These are phyloP conservation scores for Cladosporium oxysporum DNA, from an alignment of 2,329 filamentous ascomycete species.

Conservation along the genomic window DNA sequence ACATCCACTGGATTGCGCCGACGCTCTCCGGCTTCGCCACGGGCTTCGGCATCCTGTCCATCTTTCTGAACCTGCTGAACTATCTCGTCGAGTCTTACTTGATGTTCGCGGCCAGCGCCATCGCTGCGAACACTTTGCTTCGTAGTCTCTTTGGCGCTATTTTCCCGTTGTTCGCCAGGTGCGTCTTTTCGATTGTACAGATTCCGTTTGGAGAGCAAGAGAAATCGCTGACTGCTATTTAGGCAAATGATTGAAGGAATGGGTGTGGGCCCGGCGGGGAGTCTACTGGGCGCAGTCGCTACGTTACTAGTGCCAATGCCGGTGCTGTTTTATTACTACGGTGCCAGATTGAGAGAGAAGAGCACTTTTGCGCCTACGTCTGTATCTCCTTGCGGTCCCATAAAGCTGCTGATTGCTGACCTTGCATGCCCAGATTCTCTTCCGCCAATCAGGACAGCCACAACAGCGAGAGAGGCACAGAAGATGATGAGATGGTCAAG, in stretches of 20 bases:
- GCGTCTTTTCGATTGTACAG: neutral
- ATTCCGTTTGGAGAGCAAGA: neutral
- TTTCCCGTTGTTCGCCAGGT: constrained; percentile 54
- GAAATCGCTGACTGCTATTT: neutral
- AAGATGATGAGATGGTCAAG: neutral
- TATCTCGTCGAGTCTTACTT: constrained; percentile 62
- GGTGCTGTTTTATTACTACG: constrained; percentile 46
- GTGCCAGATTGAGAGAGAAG: constrained; percentile 46
- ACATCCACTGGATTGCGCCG: constrained; percentile 42
- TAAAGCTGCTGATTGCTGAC: neutral
- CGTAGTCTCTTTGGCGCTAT: constrained; percentile 52
- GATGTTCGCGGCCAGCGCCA: constrained; percentile 56
- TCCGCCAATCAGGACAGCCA: constrained; percentile 14
- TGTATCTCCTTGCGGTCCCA: neutral
- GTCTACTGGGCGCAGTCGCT: constrained; percentile 48
- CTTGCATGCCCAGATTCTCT: neutral
- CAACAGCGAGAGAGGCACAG: neutral
- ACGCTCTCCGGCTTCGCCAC: constrained; percentile 53
- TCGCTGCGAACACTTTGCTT: constrained; percentile 58
- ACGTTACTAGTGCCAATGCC: constrained; percentile 47
- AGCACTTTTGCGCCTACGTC: constrained; percentile 46
- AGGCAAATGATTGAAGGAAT: constrained; percentile 40
- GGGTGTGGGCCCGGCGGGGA: constrained; percentile 52
- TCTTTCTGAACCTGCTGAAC: constrained; percentile 60
- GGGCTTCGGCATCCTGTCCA: constrained; percentile 59